phyloP scores from a whole-genome alignment of 1,284 basidiomycete genomes.

The Pisolithus thermaeus region DNA sequence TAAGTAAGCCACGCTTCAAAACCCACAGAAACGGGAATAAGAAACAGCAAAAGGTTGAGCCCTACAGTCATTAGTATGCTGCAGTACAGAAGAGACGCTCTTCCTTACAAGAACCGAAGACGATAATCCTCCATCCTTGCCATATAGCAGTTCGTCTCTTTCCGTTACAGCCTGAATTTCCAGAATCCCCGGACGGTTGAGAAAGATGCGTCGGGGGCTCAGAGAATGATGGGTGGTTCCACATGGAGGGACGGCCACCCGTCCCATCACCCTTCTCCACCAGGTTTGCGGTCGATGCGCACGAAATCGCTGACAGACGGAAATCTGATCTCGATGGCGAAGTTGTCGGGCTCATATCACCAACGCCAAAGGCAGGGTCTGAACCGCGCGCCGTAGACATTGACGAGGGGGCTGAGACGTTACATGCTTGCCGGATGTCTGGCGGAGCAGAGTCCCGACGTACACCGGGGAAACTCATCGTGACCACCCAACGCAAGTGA shows the following conservation, averaged over 20 bases:
- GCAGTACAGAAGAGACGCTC: not conserved
- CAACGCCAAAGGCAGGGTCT: constrained; percentile 1
- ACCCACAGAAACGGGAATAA: constrained; percentile 59
- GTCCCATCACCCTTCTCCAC: constrained; percentile 20
- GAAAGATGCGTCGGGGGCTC: constrained; percentile 11
- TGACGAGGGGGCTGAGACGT: constrained; percentile 7
- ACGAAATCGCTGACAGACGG: constrained; percentile 22
- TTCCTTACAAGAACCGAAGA: constrained; percentile 54
- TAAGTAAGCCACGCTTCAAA: not conserved
- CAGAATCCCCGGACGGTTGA: not conserved
- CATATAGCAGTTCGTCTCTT: constrained; percentile 17
- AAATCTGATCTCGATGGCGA: constrained; percentile 20
- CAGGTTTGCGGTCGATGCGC: constrained; percentile 19
- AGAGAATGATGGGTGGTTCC: constrained; percentile 23
- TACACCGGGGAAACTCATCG: constrained; percentile 9
- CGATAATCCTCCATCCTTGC: constrained; percentile 50
- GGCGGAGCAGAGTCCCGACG: constrained; percentile 26
- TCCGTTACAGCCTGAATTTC: not conserved
- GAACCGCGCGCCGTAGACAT: not conserved
- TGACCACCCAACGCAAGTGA: constrained; percentile 1
- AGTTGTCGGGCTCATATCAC: constrained; percentile 5
- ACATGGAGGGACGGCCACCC: constrained; percentile 27
- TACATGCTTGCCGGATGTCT: constrained; percentile 24
- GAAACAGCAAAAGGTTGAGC: constrained; percentile 57
- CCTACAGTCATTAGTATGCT: constrained; percentile 32